A percentile compares a stretch with the other conserved stretches of the same genome.
Conservation (phyloP, 2,329 filamentous ascomycete genomes). For the Talaromyces sp. region DNA sequence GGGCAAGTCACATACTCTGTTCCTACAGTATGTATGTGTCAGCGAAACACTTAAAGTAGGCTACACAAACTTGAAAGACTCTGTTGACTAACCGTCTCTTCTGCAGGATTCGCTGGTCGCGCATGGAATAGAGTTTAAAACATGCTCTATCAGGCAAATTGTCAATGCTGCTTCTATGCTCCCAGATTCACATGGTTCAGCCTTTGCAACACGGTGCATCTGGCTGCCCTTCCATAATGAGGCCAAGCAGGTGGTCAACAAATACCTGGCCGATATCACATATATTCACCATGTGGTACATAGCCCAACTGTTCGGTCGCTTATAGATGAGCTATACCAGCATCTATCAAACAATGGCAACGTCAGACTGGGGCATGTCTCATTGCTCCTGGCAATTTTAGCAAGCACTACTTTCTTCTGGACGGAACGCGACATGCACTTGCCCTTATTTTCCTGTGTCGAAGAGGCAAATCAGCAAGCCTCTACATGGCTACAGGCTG, state of each 20-base stretch:
- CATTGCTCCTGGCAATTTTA: slow-evolving; percentile 37
- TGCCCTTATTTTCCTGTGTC: slow-evolving; percentile 16
- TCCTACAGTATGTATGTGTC: slow-evolving; percentile 9
- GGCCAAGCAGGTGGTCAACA: slow-evolving; percentile 34
- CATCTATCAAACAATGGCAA: slow-evolving; percentile 20
- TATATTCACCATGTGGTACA: slow-evolving; percentile 42
- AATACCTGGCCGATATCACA: slow-evolving; percentile 36
- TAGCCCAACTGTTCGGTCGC: slow-evolving; percentile 27
- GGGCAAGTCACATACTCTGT: slow-evolving; percentile 13
- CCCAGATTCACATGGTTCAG: neutral
- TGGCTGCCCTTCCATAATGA: slow-evolving; percentile 41
- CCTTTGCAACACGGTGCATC: slow-evolving; percentile 22
- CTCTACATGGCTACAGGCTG: slow-evolving; percentile 32
- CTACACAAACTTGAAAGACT: neutral
- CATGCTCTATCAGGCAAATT: slow-evolving; percentile 11
- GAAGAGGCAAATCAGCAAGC: slow-evolving; percentile 33
- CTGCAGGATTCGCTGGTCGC: slow-evolving; percentile 4
- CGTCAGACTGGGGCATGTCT: slow-evolving; percentile 30
- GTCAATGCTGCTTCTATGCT: neutral
- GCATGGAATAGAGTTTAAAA: slow-evolving; percentile 16
- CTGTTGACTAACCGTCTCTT: neutral
- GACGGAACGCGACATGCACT: slow-evolving; percentile 24
- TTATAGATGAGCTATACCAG: slow-evolving; percentile 35
- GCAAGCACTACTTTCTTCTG: slow-evolving; percentile 37
- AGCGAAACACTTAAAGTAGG: no score